Base-by-base conservation (phyloP, 805 yeast genomes). In the Suhomyces vadensis region DNA sequence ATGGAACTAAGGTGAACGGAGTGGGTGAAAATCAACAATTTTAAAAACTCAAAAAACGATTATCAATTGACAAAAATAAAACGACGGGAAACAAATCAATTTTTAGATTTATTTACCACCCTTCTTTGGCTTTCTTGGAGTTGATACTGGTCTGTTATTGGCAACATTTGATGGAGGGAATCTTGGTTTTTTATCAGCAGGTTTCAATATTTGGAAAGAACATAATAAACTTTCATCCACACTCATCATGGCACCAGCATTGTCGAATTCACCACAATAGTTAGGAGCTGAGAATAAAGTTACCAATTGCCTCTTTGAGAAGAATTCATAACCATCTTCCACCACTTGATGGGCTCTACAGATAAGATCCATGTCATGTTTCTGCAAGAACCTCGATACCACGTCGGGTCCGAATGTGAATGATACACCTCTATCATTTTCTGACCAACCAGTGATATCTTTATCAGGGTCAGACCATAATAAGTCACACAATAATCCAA, bases 351-450 rank as follows among this genome's bases (percentile, higher is more conserved):
- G 99, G 37, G 98, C 98, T 66, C 99, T 82, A 74, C 98, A 94
- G 60, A 92, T 91, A 61, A 92, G 81, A 69, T 94, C 98, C 94
- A 92, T 87, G 65, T 92, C 98, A 69, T 92, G 98, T 63, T 90
- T 91, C 67, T 92, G 97, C 65, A 94, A 74, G 66, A 92, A 92
- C 69, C 98, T 79, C 54, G 96, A 87, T 43, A 92, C 98, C 42
- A 92, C 98, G 67, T 92, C 99, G 7, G 98, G 98, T n/a, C 98
- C 98, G 71, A 94, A 92, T n/a, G 98, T 92, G 69, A 91, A 92
- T 20, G 97, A 90, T 50, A 92, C 98, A 64, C 98, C 98, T 72
- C 99, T 87, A 73, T 94, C 99, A 67, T 94, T 92, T 73, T 94
- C 99, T 57, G 95, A 85, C 99, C 99, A 92, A 14, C 98, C 99